phyloP scores from a whole-genome alignment of 177 flowering plant genomes.

The Vitis hybrid region DNA sequence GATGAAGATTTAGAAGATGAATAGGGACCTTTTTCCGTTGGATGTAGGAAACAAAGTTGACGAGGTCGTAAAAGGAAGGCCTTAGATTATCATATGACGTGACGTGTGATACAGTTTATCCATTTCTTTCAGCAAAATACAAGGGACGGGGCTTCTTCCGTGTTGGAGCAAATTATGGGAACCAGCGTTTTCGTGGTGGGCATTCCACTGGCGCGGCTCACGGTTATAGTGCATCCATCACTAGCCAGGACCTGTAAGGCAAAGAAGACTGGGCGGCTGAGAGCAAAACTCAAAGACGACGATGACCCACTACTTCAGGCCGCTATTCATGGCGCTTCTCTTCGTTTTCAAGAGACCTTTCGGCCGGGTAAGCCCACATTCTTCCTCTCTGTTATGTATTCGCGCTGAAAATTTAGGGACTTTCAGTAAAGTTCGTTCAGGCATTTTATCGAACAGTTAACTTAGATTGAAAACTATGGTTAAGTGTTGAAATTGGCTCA shows the following conservation, averaged over 20 bases:
- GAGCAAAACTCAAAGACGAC: slow-evolving; percentile 36
- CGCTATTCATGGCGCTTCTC: slow-evolving; percentile 60
- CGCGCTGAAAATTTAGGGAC: neutral
- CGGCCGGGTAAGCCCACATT: slow-evolving; percentile 42
- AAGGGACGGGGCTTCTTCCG: too few species aligned
- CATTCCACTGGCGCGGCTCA: neutral
- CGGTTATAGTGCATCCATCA: slow-evolving; percentile 9
- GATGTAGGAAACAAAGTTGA: too few species aligned
- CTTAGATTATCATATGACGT: neutral
- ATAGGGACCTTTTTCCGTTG: too few species aligned
- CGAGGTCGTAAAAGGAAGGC: neutral
- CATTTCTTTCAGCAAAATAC: too few species aligned
- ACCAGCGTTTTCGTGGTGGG: slow-evolving; percentile 5
- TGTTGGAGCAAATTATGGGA: too few species aligned
- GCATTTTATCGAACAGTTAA: slow-evolving; percentile 29
- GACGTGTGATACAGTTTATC: too few species aligned
- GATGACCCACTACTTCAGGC: slow-evolving; percentile 49
- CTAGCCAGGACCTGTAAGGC: slow-evolving; percentile 1
- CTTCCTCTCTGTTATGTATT: neutral
- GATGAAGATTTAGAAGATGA: too few species aligned
- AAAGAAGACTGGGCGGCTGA: slow-evolving; percentile 11
- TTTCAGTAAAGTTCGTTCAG: neutral
- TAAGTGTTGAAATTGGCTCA: neutral
- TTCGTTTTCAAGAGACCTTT: slow-evolving; percentile 69
- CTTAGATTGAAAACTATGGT: too few species aligned